Evolutionary conservation across 192 early-diverging fungal species (phyloP).

Genomic region (Coemansia sp.): DNA sequence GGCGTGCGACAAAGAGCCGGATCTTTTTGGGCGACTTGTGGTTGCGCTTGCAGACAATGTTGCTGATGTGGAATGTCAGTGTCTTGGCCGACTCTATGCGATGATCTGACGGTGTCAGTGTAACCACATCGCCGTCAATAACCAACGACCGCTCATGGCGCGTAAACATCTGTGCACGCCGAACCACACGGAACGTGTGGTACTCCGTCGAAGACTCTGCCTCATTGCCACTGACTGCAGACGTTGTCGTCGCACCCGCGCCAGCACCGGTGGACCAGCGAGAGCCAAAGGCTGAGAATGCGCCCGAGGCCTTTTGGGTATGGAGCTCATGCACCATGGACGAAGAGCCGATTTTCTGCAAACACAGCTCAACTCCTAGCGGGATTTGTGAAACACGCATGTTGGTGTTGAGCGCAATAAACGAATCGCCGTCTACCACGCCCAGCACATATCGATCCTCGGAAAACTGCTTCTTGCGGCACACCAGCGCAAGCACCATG

Average conservation of each 20-base stretch:
- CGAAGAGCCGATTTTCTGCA: conserved; percentile 34
- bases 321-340: background rate
- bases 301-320: background rate
- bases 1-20: conserved; percentile 62
- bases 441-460: conserved; percentile 79
- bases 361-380: conserved; percentile 29
- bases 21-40: conserved; percentile 67
- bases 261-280: conserved; percentile 2
- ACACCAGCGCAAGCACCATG: conserved; percentile 81
- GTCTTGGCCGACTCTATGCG: conserved; percentile 84
- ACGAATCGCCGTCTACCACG: conserved; percentile 70
- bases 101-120: conserved; percentile 80
- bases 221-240: background rate
- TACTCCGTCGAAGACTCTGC: conserved; percentile 30
- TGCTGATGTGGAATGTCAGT: conserved; percentile 65
- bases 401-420: conserved; percentile 72
- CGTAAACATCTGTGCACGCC: conserved; percentile 81
- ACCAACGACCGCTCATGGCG: conserved; percentile 85
- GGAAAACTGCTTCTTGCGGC: conserved; percentile 83
- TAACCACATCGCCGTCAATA: conserved; percentile 91
- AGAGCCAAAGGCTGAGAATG: conserved; percentile 11
- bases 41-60: conserved; percentile 68
- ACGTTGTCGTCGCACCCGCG: background rate
- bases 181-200: conserved; percentile 80
- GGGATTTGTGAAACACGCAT: conserved; percentile 66